Percentiles rank a stretch among this genome's conserved stretches.
Conservation (phyloP, 352 stramenopile species). For the Pythium apleroticum region DNA sequence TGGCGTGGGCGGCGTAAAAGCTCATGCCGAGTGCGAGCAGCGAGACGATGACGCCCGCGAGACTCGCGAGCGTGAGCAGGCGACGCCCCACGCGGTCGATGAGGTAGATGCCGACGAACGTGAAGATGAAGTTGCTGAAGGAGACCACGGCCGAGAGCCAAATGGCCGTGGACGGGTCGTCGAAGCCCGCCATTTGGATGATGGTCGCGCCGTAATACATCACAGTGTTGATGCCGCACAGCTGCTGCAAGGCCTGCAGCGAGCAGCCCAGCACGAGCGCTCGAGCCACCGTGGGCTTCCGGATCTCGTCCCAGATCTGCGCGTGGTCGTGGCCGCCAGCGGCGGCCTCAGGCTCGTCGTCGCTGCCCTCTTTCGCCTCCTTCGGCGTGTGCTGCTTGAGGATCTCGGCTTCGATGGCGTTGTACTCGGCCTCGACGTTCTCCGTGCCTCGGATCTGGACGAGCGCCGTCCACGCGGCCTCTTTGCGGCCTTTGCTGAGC, state of each 20-base stretch:
- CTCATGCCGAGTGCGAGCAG: slow-evolving; percentile 41
- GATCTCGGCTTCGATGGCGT: slow-evolving; percentile 57
- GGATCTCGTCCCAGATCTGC: slow-evolving; percentile 35
- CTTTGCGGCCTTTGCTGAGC: slow-evolving; percentile 41
- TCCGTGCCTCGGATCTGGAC: slow-evolving; percentile 52
- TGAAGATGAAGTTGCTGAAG: slow-evolving; percentile 73
- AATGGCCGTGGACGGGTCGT: slow-evolving; percentile 64
- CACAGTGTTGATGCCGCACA: slow-evolving; percentile 88
- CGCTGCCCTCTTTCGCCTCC: background rate
- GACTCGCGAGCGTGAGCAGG: slow-evolving; percentile 48
- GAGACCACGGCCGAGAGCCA: slow-evolving; percentile 75
- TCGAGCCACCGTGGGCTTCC: slow-evolving; percentile 35
- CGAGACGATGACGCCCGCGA: slow-evolving; percentile 43
- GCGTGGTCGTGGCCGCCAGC: background rate
- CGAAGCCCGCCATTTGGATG: slow-evolving; percentile 81
- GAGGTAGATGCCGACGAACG: slow-evolving; percentile 60
- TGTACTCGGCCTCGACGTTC: slow-evolving; percentile 55
- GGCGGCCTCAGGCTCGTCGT: background rate
- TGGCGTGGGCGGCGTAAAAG: slow-evolving; percentile 41
- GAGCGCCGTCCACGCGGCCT: slow-evolving; percentile 45
- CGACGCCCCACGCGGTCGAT: slow-evolving; percentile 51
- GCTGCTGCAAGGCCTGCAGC: slow-evolving; percentile 62
- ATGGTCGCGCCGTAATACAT: slow-evolving; percentile 88
- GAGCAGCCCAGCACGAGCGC: slow-evolving; percentile 60
- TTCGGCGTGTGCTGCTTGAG: slow-evolving; percentile 16